Base-by-base conservation (phyloP, 345 rosid species). In the Camelina neglecta region DNA sequence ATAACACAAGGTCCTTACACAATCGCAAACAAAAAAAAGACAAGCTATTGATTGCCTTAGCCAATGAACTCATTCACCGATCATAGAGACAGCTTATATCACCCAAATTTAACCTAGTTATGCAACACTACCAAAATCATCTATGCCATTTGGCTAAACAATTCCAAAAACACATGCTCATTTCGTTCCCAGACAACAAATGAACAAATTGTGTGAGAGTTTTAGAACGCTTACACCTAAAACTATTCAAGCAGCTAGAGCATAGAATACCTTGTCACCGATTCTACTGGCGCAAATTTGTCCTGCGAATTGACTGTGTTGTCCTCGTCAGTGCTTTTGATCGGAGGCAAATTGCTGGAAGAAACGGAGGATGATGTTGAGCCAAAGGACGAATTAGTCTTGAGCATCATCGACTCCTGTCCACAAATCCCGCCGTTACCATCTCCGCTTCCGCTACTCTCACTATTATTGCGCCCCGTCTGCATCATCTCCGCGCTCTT, bases 311-410 rank as follows among this genome's bases (percentile, higher is more conserved):
- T 63, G 42, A 63, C 38, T 11, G 60, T 65, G 49, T 33, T 61
- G 10, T 86, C 92, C 61, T 86, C 93, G 10, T 70, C 81, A 11
- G 74, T 71, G 70, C 80, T 71, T 74, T 81, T 86, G 13, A 81
- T 75, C 15, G 87, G 84, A 20, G 93, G 90, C 78, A 87, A 75
- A 81, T 74, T 90, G 11, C 87, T 80, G 36, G 79, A 79, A 4
- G 98, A 89, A 69, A 75, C 83, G 2, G 93, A 85, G 48, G 98
- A 90, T 10, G 93, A 86, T 2, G 92, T 78, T 42, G 96, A 93
- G 57, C 96, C 95, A 76, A 87, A 93, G 1, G 98, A 89, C 21
- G 92, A 90, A 58, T 79, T 83, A 8, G 96, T 89, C 75, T 90
- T 95, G 57, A 93, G 76, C 55, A 79, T 76, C 81, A 93, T 75